These are phyloP conservation scores for Austroboletus niveus DNA, from an alignment of 1,284 basidiomycete species.

Conservation along the genomic window DNA sequence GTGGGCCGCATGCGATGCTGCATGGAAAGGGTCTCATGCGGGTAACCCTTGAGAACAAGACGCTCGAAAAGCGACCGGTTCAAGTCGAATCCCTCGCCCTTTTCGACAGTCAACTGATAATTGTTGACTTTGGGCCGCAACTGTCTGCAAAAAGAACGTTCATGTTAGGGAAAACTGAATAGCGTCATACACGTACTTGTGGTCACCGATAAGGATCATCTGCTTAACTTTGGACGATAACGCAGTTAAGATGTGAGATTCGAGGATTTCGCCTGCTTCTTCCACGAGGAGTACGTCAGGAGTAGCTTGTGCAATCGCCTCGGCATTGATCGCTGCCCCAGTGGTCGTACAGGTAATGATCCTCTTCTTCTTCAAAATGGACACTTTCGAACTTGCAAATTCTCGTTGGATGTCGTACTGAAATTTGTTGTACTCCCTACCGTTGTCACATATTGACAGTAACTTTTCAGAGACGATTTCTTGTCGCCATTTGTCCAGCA, in stretches of 20 bases:
- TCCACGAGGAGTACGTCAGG: constrained; percentile 59
- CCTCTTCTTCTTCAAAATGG: constrained; percentile 41
- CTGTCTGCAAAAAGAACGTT: constrained; percentile 41
- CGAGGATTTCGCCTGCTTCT: constrained; percentile 69
- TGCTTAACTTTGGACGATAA: constrained; percentile 37
- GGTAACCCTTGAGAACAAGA: constrained; percentile 54
- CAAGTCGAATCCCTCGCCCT: constrained; percentile 57
- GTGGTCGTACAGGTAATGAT: constrained; percentile 69
- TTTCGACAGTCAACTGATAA: constrained; percentile 59
- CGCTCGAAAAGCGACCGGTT: constrained; percentile 57
- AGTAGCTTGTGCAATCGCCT: constrained; percentile 39
- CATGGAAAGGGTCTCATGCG: constrained; percentile 48
- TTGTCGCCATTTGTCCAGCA: constrained; percentile 39
- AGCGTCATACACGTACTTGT: constrained; percentile 48
- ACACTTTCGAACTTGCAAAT: constrained; percentile 35
- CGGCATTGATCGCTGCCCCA: constrained; percentile 56
- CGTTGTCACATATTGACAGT: constrained; percentile 36
- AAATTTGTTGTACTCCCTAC: constrained; percentile 39
- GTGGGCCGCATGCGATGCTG: constrained; percentile 71
- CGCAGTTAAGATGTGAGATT: constrained; percentile 61
- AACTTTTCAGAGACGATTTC: constrained; percentile 28
- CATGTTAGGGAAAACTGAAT: not conserved
- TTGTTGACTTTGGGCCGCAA: constrained; percentile 62
- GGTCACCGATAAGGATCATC: constrained; percentile 67
- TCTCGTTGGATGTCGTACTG: constrained; percentile 36